A percentile compares a stretch with the other conserved stretches of the same genome.
Conservation (phyloP, 2,329 filamentous ascomycete genomes). For the Dactylellina sp. region DNA sequence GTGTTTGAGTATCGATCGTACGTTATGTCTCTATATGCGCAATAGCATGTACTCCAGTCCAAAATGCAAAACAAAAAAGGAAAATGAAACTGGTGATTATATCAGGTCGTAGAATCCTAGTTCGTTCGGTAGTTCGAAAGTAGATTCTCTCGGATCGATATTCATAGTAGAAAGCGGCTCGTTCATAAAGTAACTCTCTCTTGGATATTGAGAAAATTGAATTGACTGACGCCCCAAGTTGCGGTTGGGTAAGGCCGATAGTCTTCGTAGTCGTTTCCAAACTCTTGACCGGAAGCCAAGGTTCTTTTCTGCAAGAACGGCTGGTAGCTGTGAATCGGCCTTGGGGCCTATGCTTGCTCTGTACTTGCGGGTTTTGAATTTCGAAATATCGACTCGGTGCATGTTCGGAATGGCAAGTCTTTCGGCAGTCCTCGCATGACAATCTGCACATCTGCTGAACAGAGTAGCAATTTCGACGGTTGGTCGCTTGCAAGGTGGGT, state of each 20-base stretch:
- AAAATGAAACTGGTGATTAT: constrained; percentile 5
- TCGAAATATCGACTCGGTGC: constrained; percentile 54
- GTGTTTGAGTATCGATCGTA: not conserved
- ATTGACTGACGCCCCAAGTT: constrained; percentile 29
- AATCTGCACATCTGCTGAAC: constrained; percentile 44
- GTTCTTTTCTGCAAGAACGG: constrained; percentile 16
- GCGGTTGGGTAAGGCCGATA: constrained; percentile 8
- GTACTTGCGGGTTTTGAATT: constrained; percentile 51
- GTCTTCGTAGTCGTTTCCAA: constrained; percentile 38
- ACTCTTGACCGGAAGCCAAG: constrained; percentile 38
- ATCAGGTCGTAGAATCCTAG: constrained; percentile 49
- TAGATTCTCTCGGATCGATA: constrained; percentile 8
- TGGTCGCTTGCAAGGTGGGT: constrained; percentile 49
- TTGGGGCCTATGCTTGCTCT: constrained; percentile 7
- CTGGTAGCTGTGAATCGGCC: not conserved
- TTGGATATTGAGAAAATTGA: constrained; percentile 23
- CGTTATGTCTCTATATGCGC: constrained; percentile 1
- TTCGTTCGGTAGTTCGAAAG: constrained; percentile 5
- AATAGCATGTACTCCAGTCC: not conserved
- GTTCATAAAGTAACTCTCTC: constrained; percentile 12
- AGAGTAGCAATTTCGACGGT: constrained; percentile 48
- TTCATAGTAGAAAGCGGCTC: not conserved
- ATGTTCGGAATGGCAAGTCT: constrained; percentile 41
- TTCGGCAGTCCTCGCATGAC: constrained; percentile 39
- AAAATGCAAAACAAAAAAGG: constrained; percentile 9